phyloP scores from a whole-genome alignment of 1,284 basidiomycete species.

The Pyrrhoderma lamaoense region DNA sequence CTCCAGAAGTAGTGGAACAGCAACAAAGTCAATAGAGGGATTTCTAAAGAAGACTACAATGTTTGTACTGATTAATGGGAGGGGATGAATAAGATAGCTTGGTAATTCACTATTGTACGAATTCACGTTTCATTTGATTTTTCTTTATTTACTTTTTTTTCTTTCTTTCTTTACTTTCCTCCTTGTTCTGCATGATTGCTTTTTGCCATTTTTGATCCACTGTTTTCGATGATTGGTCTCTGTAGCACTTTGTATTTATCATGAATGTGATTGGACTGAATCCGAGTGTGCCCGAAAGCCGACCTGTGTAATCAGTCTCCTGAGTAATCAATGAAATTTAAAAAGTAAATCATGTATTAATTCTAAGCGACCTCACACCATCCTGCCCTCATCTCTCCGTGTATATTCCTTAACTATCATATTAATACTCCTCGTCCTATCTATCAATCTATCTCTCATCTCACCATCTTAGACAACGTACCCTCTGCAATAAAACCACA shows the following conservation, averaged over 20 bases:
- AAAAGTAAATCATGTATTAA: neutral
- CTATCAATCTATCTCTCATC: neutral
- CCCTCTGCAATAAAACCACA: neutral
- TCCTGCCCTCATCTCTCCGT: neutral
- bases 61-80: too few relatives aligned
- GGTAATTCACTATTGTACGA: neutral
- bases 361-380: too few relatives aligned
- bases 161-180: neutral
- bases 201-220: conserved; percentile 1
- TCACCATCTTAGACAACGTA: too few relatives aligned
- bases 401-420: neutral
- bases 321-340: conserved; percentile 8
- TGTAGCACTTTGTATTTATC: conserved; percentile 4
- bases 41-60: too few relatives aligned
- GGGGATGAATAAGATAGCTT: neutral
- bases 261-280: conserved; percentile 1
- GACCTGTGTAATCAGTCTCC: neutral
- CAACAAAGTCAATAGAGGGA: conserved; percentile 1
- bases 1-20: conserved; percentile 26
- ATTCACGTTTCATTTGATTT: neutral
- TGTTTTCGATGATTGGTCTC: neutral
- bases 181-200: neutral
- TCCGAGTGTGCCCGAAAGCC: conserved; percentile 13
- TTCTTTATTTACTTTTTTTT: neutral
- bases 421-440: neutral